A percentile compares a stretch with the other conserved stretches of the same genome.
phyloP scores from a whole-genome alignment of 2,329 filamentous ascomycete species.

The Fusarium sp. region DNA sequence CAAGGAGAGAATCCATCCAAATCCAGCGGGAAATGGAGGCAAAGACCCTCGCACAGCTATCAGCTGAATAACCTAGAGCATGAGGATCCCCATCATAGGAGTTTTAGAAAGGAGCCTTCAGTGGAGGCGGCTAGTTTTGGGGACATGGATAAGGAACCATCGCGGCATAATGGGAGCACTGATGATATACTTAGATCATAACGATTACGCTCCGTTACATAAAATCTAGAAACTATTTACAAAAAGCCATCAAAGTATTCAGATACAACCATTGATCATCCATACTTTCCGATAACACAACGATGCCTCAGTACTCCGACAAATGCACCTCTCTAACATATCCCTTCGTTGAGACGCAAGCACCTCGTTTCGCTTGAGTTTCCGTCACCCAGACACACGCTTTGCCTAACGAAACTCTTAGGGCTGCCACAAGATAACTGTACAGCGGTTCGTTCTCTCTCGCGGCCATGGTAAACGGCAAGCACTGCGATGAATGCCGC shows the following conservation, averaged over 20 bases:
- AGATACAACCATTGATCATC: rapidly evolving
- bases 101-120: neutral
- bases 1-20: neutral
- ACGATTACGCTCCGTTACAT: rapidly evolving
- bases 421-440: neutral
- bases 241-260: neutral
- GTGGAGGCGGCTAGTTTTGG: no score
- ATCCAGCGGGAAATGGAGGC: neutral
- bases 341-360: rapidly evolving
- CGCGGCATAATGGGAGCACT: neutral
- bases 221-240: neutral
- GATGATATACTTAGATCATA: neutral
- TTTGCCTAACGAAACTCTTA: rapidly evolving
- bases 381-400: neutral
- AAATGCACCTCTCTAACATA: no score
- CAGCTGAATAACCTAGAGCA: neutral
- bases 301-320: rapidly evolving
- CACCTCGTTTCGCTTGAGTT: rapidly evolving
- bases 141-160: neutral
- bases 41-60: neutral
- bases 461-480: rapidly evolving
- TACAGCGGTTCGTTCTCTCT: no score
- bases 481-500: no score
- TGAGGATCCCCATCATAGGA: neutral
- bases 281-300: neutral